Evolutionary conservation across 2,329 filamentous ascomycete species (phyloP), one percentile per base, ranked within the genome.

Genomic region (Nigrograna mackinnonii): DNA sequence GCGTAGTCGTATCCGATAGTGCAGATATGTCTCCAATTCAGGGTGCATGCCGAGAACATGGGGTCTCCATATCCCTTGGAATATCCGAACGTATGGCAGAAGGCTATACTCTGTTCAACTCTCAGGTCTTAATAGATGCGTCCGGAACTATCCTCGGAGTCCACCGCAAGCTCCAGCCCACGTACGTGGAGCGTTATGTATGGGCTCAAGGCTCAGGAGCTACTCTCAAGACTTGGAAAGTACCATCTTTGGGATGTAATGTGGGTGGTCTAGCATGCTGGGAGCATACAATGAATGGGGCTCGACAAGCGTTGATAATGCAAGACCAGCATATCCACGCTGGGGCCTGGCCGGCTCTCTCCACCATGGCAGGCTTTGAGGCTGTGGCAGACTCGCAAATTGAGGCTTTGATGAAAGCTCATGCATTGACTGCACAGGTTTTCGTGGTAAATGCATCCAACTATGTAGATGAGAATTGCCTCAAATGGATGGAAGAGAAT

Each of bases 351-450:
- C 68, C 41, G 58, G 76, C 41, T 46, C 47, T 63, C n/a, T 60
- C 58, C 0, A 63, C 57, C 6, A 61, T 66, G 63, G 50, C 52
- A 0, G 71, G 71, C 1, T 73, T 75, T 32, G 70, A 74, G 43
- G 52, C 46, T 0, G 64, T 68, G 5, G 71, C 70, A 2, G 64
- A 72, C 45, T 58, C 58, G n/a, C 71, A 75, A 53, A 75, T 76
- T 39, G 73, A 76, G 57, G 72, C 68, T 4, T 47, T 75, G 24
- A 75, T 74, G 71, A 75, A 74, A 55, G 55, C 59, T 4, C 73
- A 75, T 44, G 72, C 73, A 2, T 44, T 75, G 18, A 74, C 71
- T 1, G 72, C 66, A 12, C 72, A 76, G 43, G 67, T 70, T 2
- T 76, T 74, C 39, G 72, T 74, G 17, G 54, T 75, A 21, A 62